Evolutionary conservation across 1,139 yeast species (phyloP), one percentile per base, ranked within the genome.

Genomic region (Debaryomyces sp.): DNA sequence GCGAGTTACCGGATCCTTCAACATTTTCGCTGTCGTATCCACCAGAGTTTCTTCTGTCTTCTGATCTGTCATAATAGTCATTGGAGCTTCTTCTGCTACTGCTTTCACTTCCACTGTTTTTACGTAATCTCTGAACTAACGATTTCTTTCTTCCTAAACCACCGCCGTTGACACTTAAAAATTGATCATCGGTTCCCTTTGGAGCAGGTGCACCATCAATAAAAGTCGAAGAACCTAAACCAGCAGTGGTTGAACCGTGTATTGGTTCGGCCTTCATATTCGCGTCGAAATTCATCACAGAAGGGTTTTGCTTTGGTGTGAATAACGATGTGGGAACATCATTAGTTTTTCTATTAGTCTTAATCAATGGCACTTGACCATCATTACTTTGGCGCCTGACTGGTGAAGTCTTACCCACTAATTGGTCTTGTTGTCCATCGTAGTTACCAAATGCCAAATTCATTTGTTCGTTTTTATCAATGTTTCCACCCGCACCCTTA

Each of bases 181-280:
- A 62, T 17, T 66, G 70, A 30, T 72, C 73, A 43, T 61, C 61
- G 22, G 56, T 52, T 5, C 48, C 55, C 17, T 61, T 66, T 26
- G 96, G 85, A 3, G 97, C 99, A 15, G 98, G 98, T 0, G 98
- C 95, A 33, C 99, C 99, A 66, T 94, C 98, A 55, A 94, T 67
- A 64, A 94, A 94, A 0, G 99, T 94, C 2, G 96, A 80, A 2
- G 95, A 82, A 3, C 99, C 99, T 45, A 94, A 77, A 1, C 99
- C 99, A 48, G 87, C 79, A 0, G 97, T 88, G 2, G 87, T 77
- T 43, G 82, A 81, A 15, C 98, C 99, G 65, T 92, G 97, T 15
- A 92, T 81, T 24, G 89, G 89, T 41, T 77, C 78, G 9, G 89
- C 81, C 63, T 84, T 87, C 37, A 71, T 71, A 47, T 81, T 80